Evolutionary conservation across 1,139 yeast genomes (phyloP).

Genomic region (Zygosaccharomyces pseudobailii): DNA sequence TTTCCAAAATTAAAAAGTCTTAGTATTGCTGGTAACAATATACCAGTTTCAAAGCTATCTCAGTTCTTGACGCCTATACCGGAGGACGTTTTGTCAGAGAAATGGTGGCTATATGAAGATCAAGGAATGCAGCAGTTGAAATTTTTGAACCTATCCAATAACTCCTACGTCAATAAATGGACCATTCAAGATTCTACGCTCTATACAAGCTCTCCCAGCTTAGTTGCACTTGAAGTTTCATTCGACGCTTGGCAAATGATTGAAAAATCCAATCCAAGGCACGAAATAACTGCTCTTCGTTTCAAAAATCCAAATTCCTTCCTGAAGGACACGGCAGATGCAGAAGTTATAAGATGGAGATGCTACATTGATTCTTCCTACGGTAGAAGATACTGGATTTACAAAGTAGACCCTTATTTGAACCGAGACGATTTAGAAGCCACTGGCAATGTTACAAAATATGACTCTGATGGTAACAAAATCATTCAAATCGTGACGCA

Average conservation of each 20-base stretch:
- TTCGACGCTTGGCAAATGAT: conserved; percentile 38
- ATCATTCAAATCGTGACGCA: conserved; percentile 50
- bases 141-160: conserved; percentile 51
- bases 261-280: conserved; percentile 34
- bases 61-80: conserved; percentile 41
- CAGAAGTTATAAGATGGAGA: conserved; percentile 46
- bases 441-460: conserved; percentile 39
- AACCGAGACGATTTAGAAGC: conserved; percentile 35
- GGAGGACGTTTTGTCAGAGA: conserved; percentile 11
- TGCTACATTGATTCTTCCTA: conserved; percentile 37
- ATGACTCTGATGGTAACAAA: conserved; percentile 64
- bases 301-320: conserved; percentile 22
- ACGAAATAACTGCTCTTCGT: conserved; percentile 35
- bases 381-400: conserved; percentile 84
- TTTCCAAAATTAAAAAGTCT: conserved; percentile 57
- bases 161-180: conserved; percentile 47
- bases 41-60: conserved; percentile 48
- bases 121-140: conserved; percentile 32
- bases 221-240: conserved; percentile 38
- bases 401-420: conserved; percentile 42
- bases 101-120: conserved; percentile 2
- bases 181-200: conserved; percentile 46
- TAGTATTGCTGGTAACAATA: conserved; percentile 53
- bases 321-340: conserved; percentile 22
- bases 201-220: conserved; percentile 39